Evolutionary conservation across 2,329 filamentous ascomycete species (phyloP), one percentile per base, ranked within the genome.

Genomic region (Mollisia scopiformis): DNA sequence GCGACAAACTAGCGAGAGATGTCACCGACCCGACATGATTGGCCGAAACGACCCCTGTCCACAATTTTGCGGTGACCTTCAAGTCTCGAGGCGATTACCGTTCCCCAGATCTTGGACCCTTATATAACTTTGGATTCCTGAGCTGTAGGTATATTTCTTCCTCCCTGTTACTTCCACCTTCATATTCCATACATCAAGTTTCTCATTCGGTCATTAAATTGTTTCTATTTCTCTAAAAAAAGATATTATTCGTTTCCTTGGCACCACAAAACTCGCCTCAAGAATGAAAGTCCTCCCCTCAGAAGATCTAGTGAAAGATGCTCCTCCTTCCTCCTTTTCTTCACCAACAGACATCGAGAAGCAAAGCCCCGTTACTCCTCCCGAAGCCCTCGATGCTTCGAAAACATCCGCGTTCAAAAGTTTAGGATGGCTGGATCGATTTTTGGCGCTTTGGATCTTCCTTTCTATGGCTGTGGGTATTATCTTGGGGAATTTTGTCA

Each of bases 401-500:
- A 66, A 69, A 57, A 55, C 51, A 25, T 71, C 70, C 2, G 65
- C 62, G 0, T 71, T 69, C 66, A 72, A 71, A 58, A 58, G 59
- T 53, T 74, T 83, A 7, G 79, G 79, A 0, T 71, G 76, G n/a
- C 73, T 84, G 0, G 81, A 84, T 65, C 77, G 78, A 0, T 80
- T 82, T 61, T 76, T 84, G 0, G 82, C 78, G 2, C 8, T 84
- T 53, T 84, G 87, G 87, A 89, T 89, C 61, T 78, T 89, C 49
- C 77, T 89, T 1, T 84, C 86, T n/a, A 89, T 90, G 83, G 80
- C 79, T 8, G 75, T 88, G 27, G 87, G 87, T 1, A 87, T 89
- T 50, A 77, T 88, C 1, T 73, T 89, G 1, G 86, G 85, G 2
- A 88, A 89, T 67, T 86, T 87, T 39, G 84, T 88, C 3, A 79